Evolutionary conservation across 768 basidiomycete genomes (phyloP).

Genomic region (Cystobasidium tubakii): DNA sequence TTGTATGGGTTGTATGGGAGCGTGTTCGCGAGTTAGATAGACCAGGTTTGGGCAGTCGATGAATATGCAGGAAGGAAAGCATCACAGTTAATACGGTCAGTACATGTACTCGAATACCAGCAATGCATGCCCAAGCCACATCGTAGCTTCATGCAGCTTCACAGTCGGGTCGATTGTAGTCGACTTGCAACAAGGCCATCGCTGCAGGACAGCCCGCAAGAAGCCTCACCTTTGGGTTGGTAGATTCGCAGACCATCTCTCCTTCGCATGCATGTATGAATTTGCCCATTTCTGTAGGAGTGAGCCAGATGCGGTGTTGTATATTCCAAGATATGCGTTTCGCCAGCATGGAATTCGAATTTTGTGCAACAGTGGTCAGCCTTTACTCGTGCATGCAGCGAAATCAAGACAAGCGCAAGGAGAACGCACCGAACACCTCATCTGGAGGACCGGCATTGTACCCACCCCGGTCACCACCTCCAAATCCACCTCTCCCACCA

Average conservation of each 20-base stretch:
- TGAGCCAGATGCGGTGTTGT: too few species aligned
- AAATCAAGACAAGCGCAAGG: neutral
- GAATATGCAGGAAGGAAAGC: neutral
- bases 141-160: too few species aligned
- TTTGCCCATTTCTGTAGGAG: conserved; percentile 50
- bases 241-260: conserved; percentile 90
- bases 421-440: conserved; percentile 51
- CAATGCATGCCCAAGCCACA: too few species aligned
- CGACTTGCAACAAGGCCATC: too few species aligned
- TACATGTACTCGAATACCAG: too few species aligned
- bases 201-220: neutral
- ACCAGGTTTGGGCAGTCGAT: neutral
- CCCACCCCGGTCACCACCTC: conserved; percentile 51
- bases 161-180: too few species aligned
- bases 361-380: neutral
- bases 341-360: neutral
- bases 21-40: too few species aligned
- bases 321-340: neutral
- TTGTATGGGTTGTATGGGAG: too few species aligned
- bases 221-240: conserved; percentile 62
- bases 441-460: conserved; percentile 53
- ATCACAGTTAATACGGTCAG: too few species aligned
- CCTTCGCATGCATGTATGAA: conserved; percentile 95
- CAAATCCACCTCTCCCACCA: conserved; percentile 43
- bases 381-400: neutral